Percentiles rank a stretch among this genome's conserved stretches.
phyloP scores from a whole-genome alignment of 305 asterid species.

The Fraxinus ornus region DNA sequence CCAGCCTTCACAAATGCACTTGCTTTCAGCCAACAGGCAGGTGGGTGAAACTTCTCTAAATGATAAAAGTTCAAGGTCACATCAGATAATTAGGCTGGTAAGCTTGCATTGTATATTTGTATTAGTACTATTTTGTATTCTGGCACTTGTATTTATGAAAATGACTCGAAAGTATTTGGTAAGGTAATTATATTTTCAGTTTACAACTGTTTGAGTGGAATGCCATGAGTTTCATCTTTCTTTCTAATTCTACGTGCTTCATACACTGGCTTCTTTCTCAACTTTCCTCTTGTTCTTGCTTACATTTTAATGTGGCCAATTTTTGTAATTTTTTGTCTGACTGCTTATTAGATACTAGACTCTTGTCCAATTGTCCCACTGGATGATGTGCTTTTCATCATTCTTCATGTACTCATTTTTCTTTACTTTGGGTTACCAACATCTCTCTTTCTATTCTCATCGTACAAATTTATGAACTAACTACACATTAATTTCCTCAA shows the following conservation, averaged over 20 bases:
- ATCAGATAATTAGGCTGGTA: conserved; percentile 95
- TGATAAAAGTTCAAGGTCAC: conserved; percentile 96
- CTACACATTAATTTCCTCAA: background rate
- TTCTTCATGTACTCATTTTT: background rate
- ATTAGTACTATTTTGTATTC: background rate
- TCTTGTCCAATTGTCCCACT: background rate
- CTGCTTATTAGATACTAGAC: background rate
- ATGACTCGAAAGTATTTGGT: background rate
- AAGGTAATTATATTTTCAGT: background rate
- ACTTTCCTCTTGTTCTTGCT: background rate
- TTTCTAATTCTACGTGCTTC: background rate
- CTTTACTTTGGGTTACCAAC: background rate
- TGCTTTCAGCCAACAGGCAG: conserved; percentile 89
- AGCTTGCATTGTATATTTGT: conserved; percentile 16
- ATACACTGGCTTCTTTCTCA: background rate
- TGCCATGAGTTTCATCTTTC: background rate
- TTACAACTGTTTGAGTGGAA: background rate
- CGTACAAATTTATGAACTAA: background rate
- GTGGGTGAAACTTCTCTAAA: conserved; percentile 87
- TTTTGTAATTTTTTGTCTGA: background rate
- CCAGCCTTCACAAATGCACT: conserved; percentile 21
- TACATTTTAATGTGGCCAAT: background rate
- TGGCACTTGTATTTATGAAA: background rate
- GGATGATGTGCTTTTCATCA: background rate
- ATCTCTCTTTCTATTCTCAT: background rate